These are phyloP conservation scores for Fusarium redolens DNA, from an alignment of 2,329 filamentous ascomycete species.

Conservation along the genomic window DNA sequence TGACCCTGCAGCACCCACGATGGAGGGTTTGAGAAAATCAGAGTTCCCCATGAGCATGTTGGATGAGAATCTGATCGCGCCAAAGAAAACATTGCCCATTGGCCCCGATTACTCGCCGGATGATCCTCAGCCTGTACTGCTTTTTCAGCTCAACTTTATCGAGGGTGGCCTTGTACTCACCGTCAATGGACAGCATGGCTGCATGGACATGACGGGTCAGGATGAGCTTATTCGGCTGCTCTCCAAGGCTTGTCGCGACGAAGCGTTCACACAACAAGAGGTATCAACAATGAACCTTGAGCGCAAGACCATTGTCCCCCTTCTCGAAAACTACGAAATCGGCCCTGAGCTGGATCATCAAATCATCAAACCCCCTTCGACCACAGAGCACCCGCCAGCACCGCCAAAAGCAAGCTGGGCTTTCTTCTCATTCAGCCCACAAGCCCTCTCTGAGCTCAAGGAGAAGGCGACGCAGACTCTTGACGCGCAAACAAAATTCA, in stretches of 20 bases:
- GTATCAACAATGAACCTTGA: constrained; percentile 55
- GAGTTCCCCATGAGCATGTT: constrained; percentile 61
- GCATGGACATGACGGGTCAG: constrained; percentile 64
- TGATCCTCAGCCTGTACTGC: constrained; percentile 53
- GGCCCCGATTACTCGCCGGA: constrained; percentile 38
- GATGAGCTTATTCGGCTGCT: constrained; percentile 59
- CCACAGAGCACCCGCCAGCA: constrained; percentile 16
- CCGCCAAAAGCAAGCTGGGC: constrained; percentile 54
- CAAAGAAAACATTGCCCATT: constrained; percentile 53
- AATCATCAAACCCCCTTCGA: constrained; percentile 43
- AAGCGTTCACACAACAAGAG: constrained; percentile 60
- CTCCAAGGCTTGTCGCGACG: constrained; percentile 59
- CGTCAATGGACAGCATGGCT: constrained; percentile 59
- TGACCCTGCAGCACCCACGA: constrained; percentile 50
- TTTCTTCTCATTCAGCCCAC: constrained; percentile 57
- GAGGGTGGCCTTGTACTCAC: constrained; percentile 61
- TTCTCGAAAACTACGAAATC: constrained; percentile 53
- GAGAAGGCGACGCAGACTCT: constrained; percentile 44
- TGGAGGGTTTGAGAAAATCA: constrained; percentile 51
- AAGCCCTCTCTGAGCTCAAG: constrained; percentile 56
- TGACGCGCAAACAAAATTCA: constrained; percentile 42
- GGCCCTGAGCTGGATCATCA: constrained; percentile 52
- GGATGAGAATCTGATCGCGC: constrained; percentile 56
- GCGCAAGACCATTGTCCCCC: constrained; percentile 52
- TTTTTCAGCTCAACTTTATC: constrained; percentile 62